Conservation (phyloP, 306 rosid genomes). For the Cicer cuneatum region DNA sequence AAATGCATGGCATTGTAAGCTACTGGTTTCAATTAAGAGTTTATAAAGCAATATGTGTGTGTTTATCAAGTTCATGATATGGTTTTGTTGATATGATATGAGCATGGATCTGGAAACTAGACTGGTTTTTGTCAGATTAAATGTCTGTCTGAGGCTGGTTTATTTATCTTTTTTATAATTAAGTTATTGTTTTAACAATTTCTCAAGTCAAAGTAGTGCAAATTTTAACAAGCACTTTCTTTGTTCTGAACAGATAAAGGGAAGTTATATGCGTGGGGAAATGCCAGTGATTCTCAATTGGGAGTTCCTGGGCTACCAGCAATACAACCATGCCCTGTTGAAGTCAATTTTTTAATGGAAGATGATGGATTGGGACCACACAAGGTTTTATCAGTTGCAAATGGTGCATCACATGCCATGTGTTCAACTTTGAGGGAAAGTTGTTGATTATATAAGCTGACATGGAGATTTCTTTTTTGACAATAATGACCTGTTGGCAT, state of each 20-base stretch:
- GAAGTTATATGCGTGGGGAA: constrained; percentile 89
- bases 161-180: neutral
- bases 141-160: constrained; percentile 17
- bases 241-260: constrained; percentile 66
- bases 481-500: neutral
- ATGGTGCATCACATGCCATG: constrained; percentile 87
- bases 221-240: constrained; percentile 26
- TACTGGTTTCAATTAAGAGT: neutral
- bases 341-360: constrained; percentile 79
- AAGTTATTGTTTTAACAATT: neutral
- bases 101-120: constrained; percentile 17
- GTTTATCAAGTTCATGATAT: constrained; percentile 13
- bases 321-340: constrained; percentile 66
- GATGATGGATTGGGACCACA: constrained; percentile 80
- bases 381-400: constrained; percentile 72
- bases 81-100: neutral
- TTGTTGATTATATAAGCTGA: constrained; percentile 17
- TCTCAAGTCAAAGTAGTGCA: constrained; percentile 18
- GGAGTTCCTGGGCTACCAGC: constrained; percentile 94
- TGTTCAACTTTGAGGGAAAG: constrained; percentile 70
- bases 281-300: constrained; percentile 76
- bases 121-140: constrained; percentile 16
- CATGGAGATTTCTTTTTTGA: constrained; percentile 26
- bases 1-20: constrained; percentile 27
- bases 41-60: neutral